Conservation (phyloP, 129 eudicot genomes). For the Escallonia herrerae region DNA sequence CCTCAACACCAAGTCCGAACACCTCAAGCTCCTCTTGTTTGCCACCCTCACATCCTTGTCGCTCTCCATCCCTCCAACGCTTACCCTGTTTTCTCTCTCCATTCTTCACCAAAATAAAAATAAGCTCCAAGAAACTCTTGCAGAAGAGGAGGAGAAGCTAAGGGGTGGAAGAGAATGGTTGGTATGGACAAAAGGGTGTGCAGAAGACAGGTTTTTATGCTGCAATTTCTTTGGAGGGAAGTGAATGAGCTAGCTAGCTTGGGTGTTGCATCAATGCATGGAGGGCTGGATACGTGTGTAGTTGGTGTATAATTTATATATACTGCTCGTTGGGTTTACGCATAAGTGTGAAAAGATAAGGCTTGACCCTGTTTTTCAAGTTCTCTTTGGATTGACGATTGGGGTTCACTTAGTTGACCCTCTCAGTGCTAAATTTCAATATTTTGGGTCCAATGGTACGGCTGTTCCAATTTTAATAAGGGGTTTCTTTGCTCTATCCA, state of each 20-base stretch:
- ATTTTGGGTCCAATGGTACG: no score
- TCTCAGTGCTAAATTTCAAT: no score
- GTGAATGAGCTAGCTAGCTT: neutral
- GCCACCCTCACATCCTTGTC: neutral
- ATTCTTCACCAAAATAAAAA: neutral
- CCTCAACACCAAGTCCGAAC: constrained; percentile 33
- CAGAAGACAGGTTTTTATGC: neutral
- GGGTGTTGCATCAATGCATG: neutral
- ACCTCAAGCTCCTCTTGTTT: constrained; percentile 15
- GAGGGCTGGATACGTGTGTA: neutral
- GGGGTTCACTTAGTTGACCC: no score
- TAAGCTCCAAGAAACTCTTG: neutral
- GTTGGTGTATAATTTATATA: no score
- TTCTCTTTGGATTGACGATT: no score
- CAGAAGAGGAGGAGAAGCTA: neutral
- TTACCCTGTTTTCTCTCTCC: constrained; percentile 22
- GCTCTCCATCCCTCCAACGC: constrained; percentile 6
- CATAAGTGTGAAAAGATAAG: no score
- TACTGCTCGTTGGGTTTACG: no score
- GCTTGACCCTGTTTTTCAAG: no score
- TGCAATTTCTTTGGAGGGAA: neutral
- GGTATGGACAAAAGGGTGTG: neutral
- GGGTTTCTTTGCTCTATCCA: no score
- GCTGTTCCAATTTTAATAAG: no score
- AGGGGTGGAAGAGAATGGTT: neutral